Percentiles rank a stretch among this genome's conserved stretches.
Evolutionary conservation across 345 rosid species (phyloP).

Genomic region (Salix udensis): DNA sequence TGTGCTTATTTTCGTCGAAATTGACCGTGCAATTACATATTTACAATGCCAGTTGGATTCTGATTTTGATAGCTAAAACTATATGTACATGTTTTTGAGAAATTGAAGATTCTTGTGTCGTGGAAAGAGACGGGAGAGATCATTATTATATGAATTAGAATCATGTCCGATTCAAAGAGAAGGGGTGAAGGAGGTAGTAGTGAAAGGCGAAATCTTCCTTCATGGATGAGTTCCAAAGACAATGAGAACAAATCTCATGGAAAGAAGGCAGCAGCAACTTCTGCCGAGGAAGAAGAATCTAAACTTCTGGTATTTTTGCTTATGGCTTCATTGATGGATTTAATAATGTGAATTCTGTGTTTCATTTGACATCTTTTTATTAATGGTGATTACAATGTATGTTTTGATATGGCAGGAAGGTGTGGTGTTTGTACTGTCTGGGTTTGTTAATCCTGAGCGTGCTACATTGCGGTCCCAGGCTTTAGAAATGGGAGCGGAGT

Average conservation of each 20-base stretch:
- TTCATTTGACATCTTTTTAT: not conserved
- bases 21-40: too few species aligned
- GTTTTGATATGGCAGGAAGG: constrained; percentile 62
- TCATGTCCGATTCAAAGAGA: constrained; percentile 39
- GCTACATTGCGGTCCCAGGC: constrained; percentile 73
- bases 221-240: constrained; percentile 69
- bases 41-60: too few species aligned
- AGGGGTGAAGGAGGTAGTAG: constrained; percentile 18
- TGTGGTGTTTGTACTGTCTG: constrained; percentile 75
- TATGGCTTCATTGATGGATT: not conserved
- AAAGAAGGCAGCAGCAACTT: not conserved
- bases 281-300: constrained; percentile 23
- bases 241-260: constrained; percentile 1
- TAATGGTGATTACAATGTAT: not conserved
- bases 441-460: constrained; percentile 87
- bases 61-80: too few species aligned
- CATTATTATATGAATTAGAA: not conserved
- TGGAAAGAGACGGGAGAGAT: not conserved
- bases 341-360: not conserved
- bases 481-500: constrained; percentile 81
- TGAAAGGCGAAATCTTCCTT: constrained; percentile 63
- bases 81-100: too few species aligned
- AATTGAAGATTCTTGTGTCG: not conserved
- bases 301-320: constrained; percentile 53
- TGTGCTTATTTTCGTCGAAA: too few species aligned